phyloP scores from a whole-genome alignment of 2,329 filamentous ascomycete genomes.

The Zasmidium cellare region DNA sequence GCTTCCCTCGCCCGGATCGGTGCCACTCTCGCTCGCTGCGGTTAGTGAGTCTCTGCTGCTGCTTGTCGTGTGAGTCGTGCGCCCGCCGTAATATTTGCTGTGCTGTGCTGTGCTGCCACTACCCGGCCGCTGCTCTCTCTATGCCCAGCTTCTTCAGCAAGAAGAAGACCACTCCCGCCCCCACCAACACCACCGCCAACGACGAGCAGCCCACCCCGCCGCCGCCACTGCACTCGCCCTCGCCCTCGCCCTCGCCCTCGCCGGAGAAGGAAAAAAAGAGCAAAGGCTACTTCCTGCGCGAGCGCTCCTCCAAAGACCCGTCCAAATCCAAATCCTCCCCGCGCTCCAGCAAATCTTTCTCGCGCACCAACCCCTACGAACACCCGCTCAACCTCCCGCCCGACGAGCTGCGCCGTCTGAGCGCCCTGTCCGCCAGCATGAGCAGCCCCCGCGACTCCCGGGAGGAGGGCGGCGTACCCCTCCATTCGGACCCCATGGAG shows the following conservation, averaged over 20 bases:
- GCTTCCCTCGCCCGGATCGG: too few species aligned
- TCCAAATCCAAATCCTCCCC: conserved; percentile 24
- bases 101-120: too few species aligned
- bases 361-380: conserved; percentile 51
- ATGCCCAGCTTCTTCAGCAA: conserved; percentile 11
- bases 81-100: neutral
- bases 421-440: conserved; percentile 51
- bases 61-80: neutral
- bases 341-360: conserved; percentile 26
- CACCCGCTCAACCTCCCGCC: conserved; percentile 84
- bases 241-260: conserved; percentile 7
- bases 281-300: conserved; percentile 25
- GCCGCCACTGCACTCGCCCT: neutral
- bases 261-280: conserved; percentile 23
- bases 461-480: conserved; percentile 23
- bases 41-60: neutral
- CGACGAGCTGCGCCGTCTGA: conserved; percentile 79
- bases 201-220: too few species aligned
- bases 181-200: too few species aligned
- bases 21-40: neutral
- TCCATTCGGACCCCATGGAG: conserved; percentile 31
- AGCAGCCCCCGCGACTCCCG: conserved; percentile 22
- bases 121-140: neutral
- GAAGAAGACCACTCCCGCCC: conserved; percentile 1
- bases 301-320: conserved; percentile 28